Base-by-base conservation (phyloP, 441 rosid genomes). In the Populus hybrid region DNA sequence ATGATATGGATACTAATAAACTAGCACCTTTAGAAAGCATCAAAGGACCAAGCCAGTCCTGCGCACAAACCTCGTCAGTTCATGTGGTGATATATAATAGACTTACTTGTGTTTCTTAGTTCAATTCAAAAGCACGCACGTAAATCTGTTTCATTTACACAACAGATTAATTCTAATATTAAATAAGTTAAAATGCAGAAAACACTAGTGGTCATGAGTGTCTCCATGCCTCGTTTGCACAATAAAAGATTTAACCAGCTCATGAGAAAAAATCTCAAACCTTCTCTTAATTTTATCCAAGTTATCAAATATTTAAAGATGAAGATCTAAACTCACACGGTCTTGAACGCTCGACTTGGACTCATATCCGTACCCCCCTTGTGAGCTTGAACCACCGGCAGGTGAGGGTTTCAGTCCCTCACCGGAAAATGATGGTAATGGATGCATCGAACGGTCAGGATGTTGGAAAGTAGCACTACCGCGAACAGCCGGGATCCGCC, bases 271-370 rank as follows among this genome's bases (percentile, higher is more conserved):
- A 53, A 53, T 16, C 21, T 28, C n/a, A 23, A 14, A 42, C 28
- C 12, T 1, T 40, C 36, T 46, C 53, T 30, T 30, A 30, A 30
- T 40, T 65, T 69, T 66, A 79, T 66, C 71, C 42, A 70, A 66
- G 73, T 77, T 67, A 77, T 32, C 20, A 67, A 53, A 80, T 30
- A 30, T 30, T 84, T 91, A 94, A 86, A 94, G 93, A 85, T 86
- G 91, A 80, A 92, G 95, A 90, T 94, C 98, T 88, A 94, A 90
- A 82, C 95, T 92, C 87, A 91, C 88, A 73, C 87, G 90, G 83
- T 90, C 97, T 74, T 87, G 75, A 61, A 85, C 81, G 78, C 82
- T 85, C 8, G 87, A 69, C 82, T 89, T 90, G 8, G 86, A 61
- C 59, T 87, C 85, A 59, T 87, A 88, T 67, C 83, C 92, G 35